Base-by-base conservation (phyloP, 441 rosid genomes). In the Euphorbia schlechtendalii region DNA sequence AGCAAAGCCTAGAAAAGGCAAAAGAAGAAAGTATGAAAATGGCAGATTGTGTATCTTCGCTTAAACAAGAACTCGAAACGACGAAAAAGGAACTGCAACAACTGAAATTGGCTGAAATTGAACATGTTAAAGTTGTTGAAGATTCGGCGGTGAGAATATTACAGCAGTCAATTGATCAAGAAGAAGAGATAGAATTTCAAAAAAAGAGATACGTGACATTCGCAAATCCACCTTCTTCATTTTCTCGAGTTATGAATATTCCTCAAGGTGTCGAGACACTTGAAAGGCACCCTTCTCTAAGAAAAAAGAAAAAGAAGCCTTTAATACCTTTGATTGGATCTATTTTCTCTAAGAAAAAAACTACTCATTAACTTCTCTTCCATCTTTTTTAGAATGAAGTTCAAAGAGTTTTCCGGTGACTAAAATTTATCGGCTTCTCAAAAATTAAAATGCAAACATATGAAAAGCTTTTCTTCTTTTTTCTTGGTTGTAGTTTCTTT, bases 241-340 rank as follows among this genome's bases (percentile, higher is more conserved):
- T 75, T 22, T 71, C 81, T 68, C 78, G 69, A 34, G 81, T 77
- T 40, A 65, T 67, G 1, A 71, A n/a, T n/a, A n/a, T 74, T 51
- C 84, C 85, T 1, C 77, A 55, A 34, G 82, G 80, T 12, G 60
- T 74, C 22, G 78, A 75, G 25, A 61, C 72, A 28, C 83, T 89
- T 24, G 85, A 83, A 74, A 85, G 96, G 74, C 92, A 87, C 56
- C 87, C 90, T 77, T 91, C 97, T 18, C 75, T 91, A 63, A 82
- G 79, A 69, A 84, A 69, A 76, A 85, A 74, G 82, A 84, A 78
- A 80, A 90, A 84, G 85, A 86, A 87, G 76, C 87, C 91, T 24
- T 60, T 94, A 77, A 73, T 93, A 8, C 93, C 99, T 32, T 76
- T 88, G 25, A 78, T 90, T 69, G 90, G 92, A 66, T 87, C 85